Base-by-base conservation (phyloP, 2,329 filamentous ascomycete species). In the Penicillium sp. region DNA sequence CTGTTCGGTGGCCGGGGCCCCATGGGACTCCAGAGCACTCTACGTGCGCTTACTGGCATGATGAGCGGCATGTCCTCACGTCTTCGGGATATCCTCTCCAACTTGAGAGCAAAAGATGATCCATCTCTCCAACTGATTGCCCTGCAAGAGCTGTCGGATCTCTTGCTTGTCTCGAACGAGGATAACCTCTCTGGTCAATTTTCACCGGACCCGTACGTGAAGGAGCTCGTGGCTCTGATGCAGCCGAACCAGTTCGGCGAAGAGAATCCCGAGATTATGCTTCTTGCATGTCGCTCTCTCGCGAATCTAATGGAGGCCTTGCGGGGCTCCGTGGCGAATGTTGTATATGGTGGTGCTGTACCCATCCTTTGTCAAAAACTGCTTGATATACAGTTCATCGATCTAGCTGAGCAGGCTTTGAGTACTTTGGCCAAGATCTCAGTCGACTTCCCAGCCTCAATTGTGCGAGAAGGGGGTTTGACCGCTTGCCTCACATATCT, bases 401-500 rank as follows among this genome's bases (percentile, higher is more conserved):
- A 99, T 73, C 81, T 99, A 52, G 95, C 95, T 37, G 94, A 99
- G 76, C 95, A 99, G 77, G 92, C 94, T 56, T 79, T 99, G 48
- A 99, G 92, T 78, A 99, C 94, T 0, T 80, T 99, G 51, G 92
- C 97, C 72, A 99, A 97, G 76, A 97, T 99, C 48, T 99, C 94
- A 0, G 86, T 93, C 55, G 94, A 99, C 70, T 99, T 96, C 69
- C 94, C 94, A 1, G 87, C 89, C 4, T 92, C 90, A 54, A 99
- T 99, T 65, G 94, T 99, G 43, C 89, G 92, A 50, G 94, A 97
- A 76, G 95, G 94, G 47, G 94, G 94, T 11, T 80, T 99, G 60
- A 96, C 90, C 1, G 94, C 94, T n/a, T 99, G 94, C 69, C 78
- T 99, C 62, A 95, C 90, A 0, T 97, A 94, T 71, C 83, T 99